phyloP scores from a whole-genome alignment of 805 yeast genomes.

The Wickerhamiella alocasiicola region DNA sequence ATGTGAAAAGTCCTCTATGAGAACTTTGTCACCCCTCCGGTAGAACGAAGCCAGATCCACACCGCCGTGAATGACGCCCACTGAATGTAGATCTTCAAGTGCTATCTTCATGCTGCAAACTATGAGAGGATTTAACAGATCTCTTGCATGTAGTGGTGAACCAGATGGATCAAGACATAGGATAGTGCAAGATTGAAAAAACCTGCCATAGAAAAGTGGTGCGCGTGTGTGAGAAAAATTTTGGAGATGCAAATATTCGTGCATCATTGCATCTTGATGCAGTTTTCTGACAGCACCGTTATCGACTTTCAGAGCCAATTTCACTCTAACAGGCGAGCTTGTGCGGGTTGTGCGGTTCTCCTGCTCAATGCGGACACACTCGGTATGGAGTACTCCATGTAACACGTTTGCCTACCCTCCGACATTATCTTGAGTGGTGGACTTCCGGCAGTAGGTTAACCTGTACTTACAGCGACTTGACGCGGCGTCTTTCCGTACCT shows the following conservation, averaged over 20 bases:
- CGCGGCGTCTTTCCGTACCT: no score
- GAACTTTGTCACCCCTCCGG: slow-evolving; percentile 14
- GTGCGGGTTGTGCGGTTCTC: slow-evolving; percentile 1
- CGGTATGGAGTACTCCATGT: no score
- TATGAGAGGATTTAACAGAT: slow-evolving; percentile 1
- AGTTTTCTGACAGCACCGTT: slow-evolving; percentile 2
- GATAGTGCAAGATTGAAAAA: slow-evolving; percentile 17
- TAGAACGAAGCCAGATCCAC: slow-evolving; percentile 16
- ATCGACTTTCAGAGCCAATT: not conserved
- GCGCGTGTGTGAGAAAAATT: slow-evolving; percentile 14
- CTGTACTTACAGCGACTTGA: no score
- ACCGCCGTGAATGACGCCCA: slow-evolving; percentile 17
- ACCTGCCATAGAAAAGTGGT: slow-evolving; percentile 16
- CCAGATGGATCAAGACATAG: slow-evolving; percentile 21
- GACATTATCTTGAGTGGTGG: no score
- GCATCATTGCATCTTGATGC: slow-evolving; percentile 18
- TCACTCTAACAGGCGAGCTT: slow-evolving; percentile 1
- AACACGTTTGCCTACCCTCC: no score
- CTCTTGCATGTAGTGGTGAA: slow-evolving; percentile 15
- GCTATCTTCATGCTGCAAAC: slow-evolving; percentile 14
- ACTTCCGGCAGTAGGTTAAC: no score
- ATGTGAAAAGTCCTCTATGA: slow-evolving; percentile 17
- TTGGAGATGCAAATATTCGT: slow-evolving; percentile 16
- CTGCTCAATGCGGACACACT: no score
- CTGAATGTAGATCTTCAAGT: slow-evolving; percentile 15